Conservation (phyloP, 805 yeast species). For the Kuraishia cidri region DNA sequence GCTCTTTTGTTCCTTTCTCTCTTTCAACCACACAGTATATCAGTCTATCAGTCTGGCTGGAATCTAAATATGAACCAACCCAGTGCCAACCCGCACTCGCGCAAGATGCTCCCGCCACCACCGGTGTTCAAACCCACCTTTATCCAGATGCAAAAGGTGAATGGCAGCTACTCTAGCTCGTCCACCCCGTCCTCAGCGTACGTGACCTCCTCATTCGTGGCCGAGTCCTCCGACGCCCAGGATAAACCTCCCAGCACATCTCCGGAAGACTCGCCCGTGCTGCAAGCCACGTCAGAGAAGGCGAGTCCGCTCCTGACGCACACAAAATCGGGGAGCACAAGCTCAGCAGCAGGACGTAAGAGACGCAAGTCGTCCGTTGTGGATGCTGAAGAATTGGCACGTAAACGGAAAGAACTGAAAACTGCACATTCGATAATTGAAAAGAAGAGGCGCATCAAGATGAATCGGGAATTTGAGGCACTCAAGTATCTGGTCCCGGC, state of each 20-base stretch:
- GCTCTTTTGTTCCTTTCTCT: too few relatives aligned
- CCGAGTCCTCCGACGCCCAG: slow-evolving; percentile 8
- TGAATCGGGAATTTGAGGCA: slow-evolving; percentile 79
- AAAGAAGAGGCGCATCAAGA: slow-evolving; percentile 67
- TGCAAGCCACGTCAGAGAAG: slow-evolving; percentile 11
- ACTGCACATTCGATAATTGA: slow-evolving; percentile 72
- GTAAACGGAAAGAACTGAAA: slow-evolving; percentile 37
- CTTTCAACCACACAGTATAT: too few relatives aligned
- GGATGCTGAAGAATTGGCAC: slow-evolving; percentile 22
- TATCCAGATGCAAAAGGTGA: slow-evolving; percentile 27
- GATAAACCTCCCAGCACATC: slow-evolving; percentile 8
- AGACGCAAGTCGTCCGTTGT: slow-evolving; percentile 18
- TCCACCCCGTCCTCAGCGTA: neutral
- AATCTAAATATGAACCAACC: slow-evolving; percentile 1
- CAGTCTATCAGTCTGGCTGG: too few relatives aligned
- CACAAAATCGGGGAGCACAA: slow-evolving; percentile 5
- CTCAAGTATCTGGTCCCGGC: slow-evolving; percentile 73
- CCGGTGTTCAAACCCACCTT: slow-evolving; percentile 38
- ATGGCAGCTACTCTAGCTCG: neutral
- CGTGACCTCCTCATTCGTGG: neutral
- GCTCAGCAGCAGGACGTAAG: slow-evolving; percentile 5
- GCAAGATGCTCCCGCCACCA: slow-evolving; percentile 31
- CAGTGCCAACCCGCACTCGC: neutral
- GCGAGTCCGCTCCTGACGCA: slow-evolving; percentile 2
- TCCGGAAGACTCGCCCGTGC: slow-evolving; percentile 8